A percentile compares a stretch with the other conserved stretches of the same genome.
These are phyloP conservation scores for Podospora pseudopauciseta DNA, from an alignment of 495 filamentous ascomycete genomes.

Conservation along the genomic window DNA sequence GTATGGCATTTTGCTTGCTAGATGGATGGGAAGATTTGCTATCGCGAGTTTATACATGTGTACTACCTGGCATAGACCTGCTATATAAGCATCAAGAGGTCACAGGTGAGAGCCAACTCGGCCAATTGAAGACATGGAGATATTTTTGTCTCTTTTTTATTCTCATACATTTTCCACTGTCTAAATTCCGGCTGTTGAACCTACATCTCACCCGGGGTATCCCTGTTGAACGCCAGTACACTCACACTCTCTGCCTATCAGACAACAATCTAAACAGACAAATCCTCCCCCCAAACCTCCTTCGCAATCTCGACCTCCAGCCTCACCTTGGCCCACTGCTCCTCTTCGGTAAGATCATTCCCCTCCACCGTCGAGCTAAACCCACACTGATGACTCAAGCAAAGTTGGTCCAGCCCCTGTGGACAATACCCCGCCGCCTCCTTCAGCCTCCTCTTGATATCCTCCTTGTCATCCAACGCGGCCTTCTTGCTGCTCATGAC, in stretches of 20 bases:
- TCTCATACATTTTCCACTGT: background rate
- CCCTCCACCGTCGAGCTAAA: constrained; percentile 64
- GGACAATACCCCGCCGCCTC: constrained; percentile 60
- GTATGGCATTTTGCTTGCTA: no score
- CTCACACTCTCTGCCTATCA: background rate
- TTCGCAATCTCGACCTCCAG: constrained; percentile 47
- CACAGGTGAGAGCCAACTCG: background rate
- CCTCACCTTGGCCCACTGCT: constrained; percentile 52
- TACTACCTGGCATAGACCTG: no score
- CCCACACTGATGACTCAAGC: constrained; percentile 65
- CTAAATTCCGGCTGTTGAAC: constrained; percentile 15
- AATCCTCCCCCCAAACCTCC: constrained; percentile 46
- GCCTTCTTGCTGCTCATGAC: constrained; percentile 65
- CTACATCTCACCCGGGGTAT: constrained; percentile 10
- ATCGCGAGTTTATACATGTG: no score
- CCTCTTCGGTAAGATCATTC: constrained; percentile 56
- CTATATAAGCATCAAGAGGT: no score
- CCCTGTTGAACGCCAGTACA: constrained; percentile 14
- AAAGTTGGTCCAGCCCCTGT: constrained; percentile 56
- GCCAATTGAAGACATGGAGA: background rate
- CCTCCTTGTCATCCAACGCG: constrained; percentile 58
- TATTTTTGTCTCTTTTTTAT: background rate
- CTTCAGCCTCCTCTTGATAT: constrained; percentile 54
- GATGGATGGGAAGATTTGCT: no score
- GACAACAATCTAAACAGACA: constrained; percentile 31